Evolutionary conservation across 202 grass and related monocot species (phyloP).

Genomic region (Elaeis oleifera): DNA sequence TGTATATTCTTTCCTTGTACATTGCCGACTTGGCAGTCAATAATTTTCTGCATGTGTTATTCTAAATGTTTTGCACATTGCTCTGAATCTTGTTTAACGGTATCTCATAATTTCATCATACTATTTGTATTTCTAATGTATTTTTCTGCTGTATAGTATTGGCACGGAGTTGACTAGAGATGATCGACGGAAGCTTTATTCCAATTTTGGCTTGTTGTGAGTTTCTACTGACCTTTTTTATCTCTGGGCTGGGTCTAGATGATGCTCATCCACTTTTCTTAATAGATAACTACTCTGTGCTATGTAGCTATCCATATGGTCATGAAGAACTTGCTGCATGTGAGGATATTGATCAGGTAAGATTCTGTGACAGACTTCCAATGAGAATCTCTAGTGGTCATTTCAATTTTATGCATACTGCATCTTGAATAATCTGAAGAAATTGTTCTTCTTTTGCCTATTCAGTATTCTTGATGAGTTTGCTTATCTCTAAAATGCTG

Average conservation of each 20-base stretch:
- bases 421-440: too few relatives aligned
- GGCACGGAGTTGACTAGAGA: slow-evolving; percentile 98
- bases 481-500: too few relatives aligned
- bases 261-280: slow-evolving; percentile 13
- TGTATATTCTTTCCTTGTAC: too few relatives aligned
- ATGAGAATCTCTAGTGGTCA: too few relatives aligned
- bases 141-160: slow-evolving; percentile 46
- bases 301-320: slow-evolving; percentile 75
- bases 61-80: too few relatives aligned
- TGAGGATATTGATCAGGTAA: slow-evolving; percentile 97
- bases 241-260: slow-evolving; percentile 4
- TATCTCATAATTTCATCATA: too few relatives aligned
- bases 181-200: slow-evolving; percentile 89
- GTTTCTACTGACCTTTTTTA: slow-evolving; percentile 11
- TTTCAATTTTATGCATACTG: too few relatives aligned
- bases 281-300: slow-evolving; percentile 14
- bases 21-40: too few relatives aligned
- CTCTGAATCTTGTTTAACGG: too few relatives aligned
- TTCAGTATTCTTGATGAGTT: too few relatives aligned
- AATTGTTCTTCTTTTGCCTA: too few relatives aligned
- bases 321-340: slow-evolving; percentile 93
- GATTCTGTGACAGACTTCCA: background rate
- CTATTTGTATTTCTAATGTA: background rate
- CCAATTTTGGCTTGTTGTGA: slow-evolving; percentile 92
- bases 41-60: too few relatives aligned